Conservation (phyloP, 139 green algal genomes). For the Coelastrella sp. region DNA sequence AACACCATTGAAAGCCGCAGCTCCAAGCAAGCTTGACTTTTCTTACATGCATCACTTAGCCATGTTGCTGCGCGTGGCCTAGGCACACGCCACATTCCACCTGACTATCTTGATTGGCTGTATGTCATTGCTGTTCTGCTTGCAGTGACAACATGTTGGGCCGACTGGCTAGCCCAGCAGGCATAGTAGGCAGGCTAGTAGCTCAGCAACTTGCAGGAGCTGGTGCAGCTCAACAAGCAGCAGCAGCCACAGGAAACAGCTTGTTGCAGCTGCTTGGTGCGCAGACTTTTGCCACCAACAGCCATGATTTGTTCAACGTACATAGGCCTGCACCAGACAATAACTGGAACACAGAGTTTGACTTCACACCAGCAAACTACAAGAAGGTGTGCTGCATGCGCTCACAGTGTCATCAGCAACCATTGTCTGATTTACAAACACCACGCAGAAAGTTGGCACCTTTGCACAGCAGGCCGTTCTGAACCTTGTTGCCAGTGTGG, state of each 20-base stretch:
- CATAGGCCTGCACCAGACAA: slow-evolving; percentile 85
- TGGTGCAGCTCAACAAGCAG: neutral
- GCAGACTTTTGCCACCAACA: slow-evolving; percentile 86
- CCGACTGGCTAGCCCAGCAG: neutral
- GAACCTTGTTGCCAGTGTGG: neutral
- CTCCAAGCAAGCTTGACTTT: too few relatives aligned
- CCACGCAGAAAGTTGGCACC: neutral
- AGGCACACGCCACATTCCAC: too few relatives aligned
- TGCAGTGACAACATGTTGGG: slow-evolving; percentile 11
- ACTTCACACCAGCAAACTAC: slow-evolving; percentile 88
- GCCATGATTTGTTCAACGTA: slow-evolving; percentile 90
- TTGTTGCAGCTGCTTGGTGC: slow-evolving; percentile 23
- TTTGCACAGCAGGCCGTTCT: neutral
- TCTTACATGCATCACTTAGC: too few relatives aligned
- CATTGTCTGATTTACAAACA: neutral
- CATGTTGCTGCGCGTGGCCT: too few relatives aligned
- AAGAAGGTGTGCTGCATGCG: slow-evolving; percentile 57
- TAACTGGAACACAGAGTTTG: slow-evolving; percentile 85
- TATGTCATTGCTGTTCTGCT: neutral
- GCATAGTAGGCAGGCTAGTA: neutral
- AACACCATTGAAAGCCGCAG: too few relatives aligned
- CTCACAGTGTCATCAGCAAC: neutral
- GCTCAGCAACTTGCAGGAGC: slow-evolving; percentile 25
- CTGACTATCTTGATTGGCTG: too few relatives aligned
- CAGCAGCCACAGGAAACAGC: slow-evolving; percentile 11